These are phyloP conservation scores for Myotisia sp. DNA, from an alignment of 2,329 filamentous ascomycete species.

Conservation along the genomic window DNA sequence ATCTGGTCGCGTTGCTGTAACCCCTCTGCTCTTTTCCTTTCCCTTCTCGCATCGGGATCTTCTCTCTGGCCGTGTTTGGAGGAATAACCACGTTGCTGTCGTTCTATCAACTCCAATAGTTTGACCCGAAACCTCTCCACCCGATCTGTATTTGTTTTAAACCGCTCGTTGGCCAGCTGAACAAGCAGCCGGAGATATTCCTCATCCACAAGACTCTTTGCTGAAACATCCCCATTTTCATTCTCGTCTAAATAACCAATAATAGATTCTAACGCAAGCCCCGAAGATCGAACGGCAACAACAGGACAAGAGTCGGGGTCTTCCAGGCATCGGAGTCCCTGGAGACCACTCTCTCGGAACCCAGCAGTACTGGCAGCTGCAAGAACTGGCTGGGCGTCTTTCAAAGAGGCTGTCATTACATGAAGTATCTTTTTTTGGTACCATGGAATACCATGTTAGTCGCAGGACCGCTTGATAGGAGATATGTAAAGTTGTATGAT, in stretches of 20 bases:
- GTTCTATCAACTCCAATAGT: conserved; percentile 17
- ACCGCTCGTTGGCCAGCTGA: conserved; percentile 52
- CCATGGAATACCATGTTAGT: too few relatives aligned
- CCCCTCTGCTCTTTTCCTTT: conserved; percentile 30
- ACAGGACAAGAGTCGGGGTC: conserved; percentile 45
- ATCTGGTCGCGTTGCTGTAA: conserved; percentile 18
- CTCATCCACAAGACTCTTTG: conserved; percentile 46
- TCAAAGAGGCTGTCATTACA: conserved; percentile 59
- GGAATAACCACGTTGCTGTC: conserved; percentile 1
- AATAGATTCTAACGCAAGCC: conserved; percentile 66
- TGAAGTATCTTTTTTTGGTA: conserved; percentile 77
- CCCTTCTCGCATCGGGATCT: conserved; percentile 23
- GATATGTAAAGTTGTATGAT: conserved; percentile 1
- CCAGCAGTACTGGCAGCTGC: conserved; percentile 65
- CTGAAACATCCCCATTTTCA: conserved; percentile 20
- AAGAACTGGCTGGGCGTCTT: conserved; percentile 61
- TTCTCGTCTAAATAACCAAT: conserved; percentile 43
- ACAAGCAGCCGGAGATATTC: conserved; percentile 55
- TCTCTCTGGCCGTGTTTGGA: conserved; percentile 21
- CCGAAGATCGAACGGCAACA: conserved; percentile 73
- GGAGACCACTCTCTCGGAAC: conserved; percentile 77
- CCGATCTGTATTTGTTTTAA: conserved; percentile 27
- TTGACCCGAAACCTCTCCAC: conserved; percentile 25
- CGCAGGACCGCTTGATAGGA: too few relatives aligned
- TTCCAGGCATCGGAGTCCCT: conserved; percentile 42